These are phyloP conservation scores for Lodderomyces beijingensis DNA, from an alignment of 1,139 yeast species.

Conservation along the genomic window DNA sequence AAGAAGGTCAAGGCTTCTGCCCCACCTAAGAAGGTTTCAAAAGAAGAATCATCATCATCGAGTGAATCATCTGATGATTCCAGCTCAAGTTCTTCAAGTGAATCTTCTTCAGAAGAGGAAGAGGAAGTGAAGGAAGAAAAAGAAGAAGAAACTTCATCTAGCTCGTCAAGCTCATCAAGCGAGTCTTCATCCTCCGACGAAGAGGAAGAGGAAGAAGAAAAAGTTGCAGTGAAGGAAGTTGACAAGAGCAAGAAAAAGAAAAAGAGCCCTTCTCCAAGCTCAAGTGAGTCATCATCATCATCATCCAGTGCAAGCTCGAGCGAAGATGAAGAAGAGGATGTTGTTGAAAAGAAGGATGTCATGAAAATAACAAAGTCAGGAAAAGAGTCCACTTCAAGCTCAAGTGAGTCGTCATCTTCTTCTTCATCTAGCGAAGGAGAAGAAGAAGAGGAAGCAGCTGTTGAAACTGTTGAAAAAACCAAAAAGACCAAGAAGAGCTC, in stretches of 20 bases:
- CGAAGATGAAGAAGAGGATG: conserved; percentile 22
- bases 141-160: conserved; percentile 10
- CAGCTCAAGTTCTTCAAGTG: conserved; percentile 1
- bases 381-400: conserved; percentile 11
- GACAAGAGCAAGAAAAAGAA: conserved; percentile 23
- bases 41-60: conserved; percentile 3
- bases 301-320: conserved; percentile 14
- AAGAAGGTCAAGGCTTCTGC: conserved; percentile 12
- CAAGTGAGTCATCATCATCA: conserved; percentile 14
- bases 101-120: too few relatives aligned
- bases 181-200: conserved; percentile 15
- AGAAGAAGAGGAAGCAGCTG: conserved; percentile 3
- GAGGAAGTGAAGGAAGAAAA: too few relatives aligned
- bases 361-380: conserved; percentile 23
- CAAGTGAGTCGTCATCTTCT: conserved; percentile 12
- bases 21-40: conserved; percentile 1
- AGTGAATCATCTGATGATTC: conserved; percentile 4
- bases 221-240: conserved; percentile 16
- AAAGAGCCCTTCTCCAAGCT: conserved; percentile 1
- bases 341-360: conserved; percentile 14
- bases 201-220: conserved; percentile 22
- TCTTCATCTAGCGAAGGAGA: conserved; percentile 15
- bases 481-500: not conserved
- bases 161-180: conserved; percentile 8
- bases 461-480: not conserved